Conservation (phyloP, 106 monocot species). For the Chionographis japonica region DNA sequence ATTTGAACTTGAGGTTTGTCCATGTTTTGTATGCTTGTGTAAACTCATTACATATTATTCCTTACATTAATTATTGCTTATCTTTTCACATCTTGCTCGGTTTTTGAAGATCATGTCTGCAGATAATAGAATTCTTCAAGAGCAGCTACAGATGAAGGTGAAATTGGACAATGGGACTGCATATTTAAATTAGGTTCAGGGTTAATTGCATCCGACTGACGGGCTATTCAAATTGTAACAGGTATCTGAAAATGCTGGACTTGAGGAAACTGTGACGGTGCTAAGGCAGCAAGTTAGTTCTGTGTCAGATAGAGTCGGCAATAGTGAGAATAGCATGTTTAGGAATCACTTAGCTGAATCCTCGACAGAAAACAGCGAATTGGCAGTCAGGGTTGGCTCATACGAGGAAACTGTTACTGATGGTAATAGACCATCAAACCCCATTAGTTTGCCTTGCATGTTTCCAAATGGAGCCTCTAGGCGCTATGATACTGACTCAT, state of each 20-base stretch:
- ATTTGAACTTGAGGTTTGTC: conserved; percentile 90
- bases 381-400: conserved; percentile 6
- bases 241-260: conserved; percentile 71
- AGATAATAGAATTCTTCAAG: conserved; percentile 95
- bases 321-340: conserved; percentile 13
- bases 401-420: conserved; percentile 20
- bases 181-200: neutral
- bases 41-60: neutral
- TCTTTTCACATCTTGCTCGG: conserved; percentile 2
- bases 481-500: conserved; percentile 18
- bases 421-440: conserved; percentile 13
- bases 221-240: conserved; percentile 18
- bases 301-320: conserved; percentile 18
- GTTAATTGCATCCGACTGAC: conserved; percentile 4
- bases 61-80: conserved; percentile 7
- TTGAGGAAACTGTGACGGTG: conserved; percentile 54
- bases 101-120: conserved; percentile 75
- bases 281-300: conserved; percentile 63
- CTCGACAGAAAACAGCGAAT: conserved; percentile 19
- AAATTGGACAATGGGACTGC: neutral
- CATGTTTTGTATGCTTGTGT: neutral
- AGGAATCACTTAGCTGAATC: conserved; percentile 14
- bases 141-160: conserved; percentile 93
- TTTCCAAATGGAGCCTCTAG: conserved; percentile 25
- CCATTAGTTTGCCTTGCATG: neutral